Percentiles rank a stretch among this genome's conserved stretches.
phyloP scores from a whole-genome alignment of 805 yeast genomes.

The Lipomyces yamadae region DNA sequence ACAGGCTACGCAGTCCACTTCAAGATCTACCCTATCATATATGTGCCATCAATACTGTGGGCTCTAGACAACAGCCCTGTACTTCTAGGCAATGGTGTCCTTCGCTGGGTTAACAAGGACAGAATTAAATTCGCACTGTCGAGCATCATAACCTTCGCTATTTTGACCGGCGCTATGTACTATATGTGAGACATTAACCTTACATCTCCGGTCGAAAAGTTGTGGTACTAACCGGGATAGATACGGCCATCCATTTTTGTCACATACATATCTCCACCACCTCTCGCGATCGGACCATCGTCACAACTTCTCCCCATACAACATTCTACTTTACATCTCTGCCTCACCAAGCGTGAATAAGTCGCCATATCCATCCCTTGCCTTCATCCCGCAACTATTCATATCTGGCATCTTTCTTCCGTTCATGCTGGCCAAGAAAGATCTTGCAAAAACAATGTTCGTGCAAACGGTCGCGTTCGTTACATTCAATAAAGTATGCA shows the following conservation, averaged over 20 bases:
- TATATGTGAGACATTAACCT: conserved; percentile 37
- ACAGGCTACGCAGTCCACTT: conserved; percentile 85
- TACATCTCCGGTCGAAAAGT: not conserved
- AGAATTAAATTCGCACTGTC: conserved; percentile 52
- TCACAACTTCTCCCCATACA: conserved; percentile 91
- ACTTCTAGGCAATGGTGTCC: conserved; percentile 33
- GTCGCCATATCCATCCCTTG: conserved; percentile 55
- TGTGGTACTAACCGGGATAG: conserved; percentile 9
- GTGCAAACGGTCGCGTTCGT: conserved; percentile 81
- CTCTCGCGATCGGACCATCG: conserved; percentile 85
- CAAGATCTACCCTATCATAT: conserved; percentile 90
- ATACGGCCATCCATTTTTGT: conserved; percentile 76
- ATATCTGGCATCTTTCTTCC: conserved; percentile 68
- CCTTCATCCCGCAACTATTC: conserved; percentile 82
- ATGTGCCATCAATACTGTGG: conserved; percentile 62
- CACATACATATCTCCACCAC: conserved; percentile 83
- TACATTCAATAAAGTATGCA: conserved; percentile 78
- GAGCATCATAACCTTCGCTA: conserved; percentile 52
- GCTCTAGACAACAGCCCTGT: conserved; percentile 36
- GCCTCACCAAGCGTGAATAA: conserved; percentile 41
- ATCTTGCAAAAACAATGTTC: conserved; percentile 61
- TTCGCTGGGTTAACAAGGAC: conserved; percentile 50
- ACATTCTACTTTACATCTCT: conserved; percentile 60
- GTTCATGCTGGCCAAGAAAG: conserved; percentile 49
- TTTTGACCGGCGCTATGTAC: conserved; percentile 66